Conservation (phyloP, 208 protist species). For the Acanthamoeba culbertsoni region DNA sequence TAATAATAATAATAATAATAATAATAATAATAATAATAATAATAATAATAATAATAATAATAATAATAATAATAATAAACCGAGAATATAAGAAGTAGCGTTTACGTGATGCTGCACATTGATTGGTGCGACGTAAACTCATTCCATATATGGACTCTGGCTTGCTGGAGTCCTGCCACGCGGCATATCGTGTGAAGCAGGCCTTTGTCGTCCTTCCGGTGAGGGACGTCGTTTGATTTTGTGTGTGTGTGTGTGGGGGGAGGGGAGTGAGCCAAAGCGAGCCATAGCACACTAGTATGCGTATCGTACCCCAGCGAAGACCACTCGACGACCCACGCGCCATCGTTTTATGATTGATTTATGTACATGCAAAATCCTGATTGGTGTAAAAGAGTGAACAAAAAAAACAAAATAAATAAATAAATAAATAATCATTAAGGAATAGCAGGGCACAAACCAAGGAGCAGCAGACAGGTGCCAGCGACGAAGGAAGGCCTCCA, state of each 20-base stretch:
- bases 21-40: too few species aligned
- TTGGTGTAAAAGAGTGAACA: background rate
- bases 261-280: background rate
- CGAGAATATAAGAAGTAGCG: too few species aligned
- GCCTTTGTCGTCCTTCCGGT: background rate
- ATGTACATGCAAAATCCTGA: background rate
- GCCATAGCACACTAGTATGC: background rate
- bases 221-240: background rate
- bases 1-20: too few species aligned
- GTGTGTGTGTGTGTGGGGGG: background rate
- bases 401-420: background rate
- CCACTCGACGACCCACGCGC: background rate
- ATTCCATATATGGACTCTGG: background rate
- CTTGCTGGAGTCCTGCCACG: background rate
- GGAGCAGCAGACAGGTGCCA: background rate
- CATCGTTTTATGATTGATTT: background rate
- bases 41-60: too few species aligned
- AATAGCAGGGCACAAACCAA: background rate
- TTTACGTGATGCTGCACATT: background rate
- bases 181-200: background rate
- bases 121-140: background rate
- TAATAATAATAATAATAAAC: too few species aligned
- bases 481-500: background rate
- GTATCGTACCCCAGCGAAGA: background rate
- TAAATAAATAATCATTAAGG: background rate